Conservation (phyloP, 305 asterid species). For the Fraxinus baroniana region DNA sequence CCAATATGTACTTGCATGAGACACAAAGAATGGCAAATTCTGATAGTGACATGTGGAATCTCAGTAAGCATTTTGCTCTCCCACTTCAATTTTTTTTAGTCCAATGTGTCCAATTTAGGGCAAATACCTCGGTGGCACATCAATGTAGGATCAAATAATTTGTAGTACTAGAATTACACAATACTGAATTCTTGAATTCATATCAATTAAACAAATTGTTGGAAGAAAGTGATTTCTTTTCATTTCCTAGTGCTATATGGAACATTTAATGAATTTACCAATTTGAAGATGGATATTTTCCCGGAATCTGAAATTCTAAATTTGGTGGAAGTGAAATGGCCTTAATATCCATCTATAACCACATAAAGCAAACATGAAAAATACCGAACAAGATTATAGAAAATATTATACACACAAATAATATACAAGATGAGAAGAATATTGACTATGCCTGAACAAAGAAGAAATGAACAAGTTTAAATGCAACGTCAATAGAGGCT, state of each 20-base stretch:
- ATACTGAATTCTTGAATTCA: neutral
- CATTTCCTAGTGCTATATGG: neutral
- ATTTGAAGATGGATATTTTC: neutral
- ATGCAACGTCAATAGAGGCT: neutral
- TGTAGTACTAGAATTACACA: neutral
- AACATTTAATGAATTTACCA: neutral
- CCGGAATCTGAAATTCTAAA: neutral
- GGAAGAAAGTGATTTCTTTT: neutral
- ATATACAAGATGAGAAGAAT: constrained; percentile 12
- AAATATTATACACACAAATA: neutral
- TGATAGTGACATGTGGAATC: neutral
- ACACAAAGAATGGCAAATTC: neutral
- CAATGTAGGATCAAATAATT: neutral
- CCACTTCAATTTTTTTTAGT: neutral
- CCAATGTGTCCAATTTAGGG: neutral
- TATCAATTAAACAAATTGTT: neutral
- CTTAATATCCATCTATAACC: neutral
- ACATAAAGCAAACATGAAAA: neutral
- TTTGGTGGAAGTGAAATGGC: neutral
- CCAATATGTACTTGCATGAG: neutral
- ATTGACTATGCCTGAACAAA: constrained; percentile 11
- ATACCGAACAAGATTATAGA: neutral
- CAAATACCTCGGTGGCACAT: neutral
- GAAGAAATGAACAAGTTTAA: neutral
- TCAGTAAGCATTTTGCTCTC: neutral